These are phyloP conservation scores for Danielia oregonensis DNA, from an alignment of 805 yeast genomes.

Conservation along the genomic window DNA sequence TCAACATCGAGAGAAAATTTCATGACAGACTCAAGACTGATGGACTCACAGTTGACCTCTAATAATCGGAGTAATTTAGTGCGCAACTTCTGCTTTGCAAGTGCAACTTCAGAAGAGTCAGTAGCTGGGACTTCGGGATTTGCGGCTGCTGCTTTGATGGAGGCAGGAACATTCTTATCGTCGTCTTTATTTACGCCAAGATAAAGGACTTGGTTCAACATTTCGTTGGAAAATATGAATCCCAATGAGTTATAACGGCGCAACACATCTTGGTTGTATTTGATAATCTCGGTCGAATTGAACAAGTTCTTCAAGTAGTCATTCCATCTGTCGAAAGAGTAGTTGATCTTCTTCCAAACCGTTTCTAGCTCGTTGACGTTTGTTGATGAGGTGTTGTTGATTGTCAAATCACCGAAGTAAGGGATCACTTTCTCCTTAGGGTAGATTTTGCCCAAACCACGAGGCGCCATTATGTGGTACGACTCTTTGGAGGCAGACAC, in stretches of 20 bases:
- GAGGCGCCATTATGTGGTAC: constrained; percentile 77
- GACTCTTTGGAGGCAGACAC: constrained; percentile 35
- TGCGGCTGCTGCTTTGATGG: constrained; percentile 5
- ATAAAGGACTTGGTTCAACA: constrained; percentile 39
- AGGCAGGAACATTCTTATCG: constrained; percentile 18
- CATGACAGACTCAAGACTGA: constrained; percentile 56
- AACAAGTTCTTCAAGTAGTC: constrained; percentile 54
- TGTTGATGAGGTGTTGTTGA: constrained; percentile 33
- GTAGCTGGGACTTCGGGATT: not conserved
- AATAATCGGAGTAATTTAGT: constrained; percentile 44
- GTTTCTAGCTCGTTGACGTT: constrained; percentile 57
- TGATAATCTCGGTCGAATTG: constrained; percentile 39
- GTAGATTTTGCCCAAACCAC: constrained; percentile 76
- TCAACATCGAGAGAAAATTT: constrained; percentile 60
- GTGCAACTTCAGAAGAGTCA: not conserved
- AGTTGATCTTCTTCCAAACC: constrained; percentile 62
- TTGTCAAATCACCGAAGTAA: constrained; percentile 81
- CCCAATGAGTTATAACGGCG: constrained; percentile 39
- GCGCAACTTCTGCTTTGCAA: constrained; percentile 21
- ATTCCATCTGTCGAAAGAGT: constrained; percentile 81
- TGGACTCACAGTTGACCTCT: constrained; percentile 38
- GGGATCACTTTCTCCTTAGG: constrained; percentile 80
- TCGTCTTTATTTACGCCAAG: constrained; percentile 36
- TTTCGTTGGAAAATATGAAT: constrained; percentile 41
- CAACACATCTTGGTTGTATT: constrained; percentile 38